A percentile compares a stretch with the other conserved stretches of the same genome.
phyloP scores from a whole-genome alignment of 2,329 filamentous ascomycete species.

The Escovopsis weberi region DNA sequence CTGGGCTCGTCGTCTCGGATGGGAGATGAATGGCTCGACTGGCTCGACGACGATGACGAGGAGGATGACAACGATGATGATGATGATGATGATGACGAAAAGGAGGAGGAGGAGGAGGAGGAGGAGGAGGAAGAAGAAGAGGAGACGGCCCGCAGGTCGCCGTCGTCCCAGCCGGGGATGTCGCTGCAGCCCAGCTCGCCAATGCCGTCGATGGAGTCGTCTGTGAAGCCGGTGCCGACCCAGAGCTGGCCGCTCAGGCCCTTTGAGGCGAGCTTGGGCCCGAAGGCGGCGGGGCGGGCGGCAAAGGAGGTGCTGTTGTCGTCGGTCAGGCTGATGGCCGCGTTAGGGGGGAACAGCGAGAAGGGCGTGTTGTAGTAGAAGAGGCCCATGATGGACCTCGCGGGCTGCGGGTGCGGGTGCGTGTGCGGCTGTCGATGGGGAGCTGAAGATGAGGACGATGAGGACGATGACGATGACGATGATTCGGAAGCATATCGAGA shows the following conservation, averaged over 20 bases:
- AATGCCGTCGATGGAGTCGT: constrained; percentile 56
- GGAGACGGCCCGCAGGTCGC: constrained; percentile 30
- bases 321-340: constrained; percentile 89
- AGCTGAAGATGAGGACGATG: too few relatives aligned
- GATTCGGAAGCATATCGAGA: constrained; percentile 10
- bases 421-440: too few relatives aligned
- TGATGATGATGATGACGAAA: too few relatives aligned
- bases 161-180: constrained; percentile 72
- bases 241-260: constrained; percentile 83
- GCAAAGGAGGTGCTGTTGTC: constrained; percentile 97
- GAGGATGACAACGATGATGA: too few relatives aligned
- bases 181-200: constrained; percentile 93
- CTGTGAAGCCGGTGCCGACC: constrained; percentile 84
- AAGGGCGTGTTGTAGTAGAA: constrained; percentile 64
- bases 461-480: too few relatives aligned
- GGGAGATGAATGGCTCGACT: neutral
- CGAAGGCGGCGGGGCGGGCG: constrained; percentile 85
- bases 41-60: neutral
- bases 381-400: constrained; percentile 25
- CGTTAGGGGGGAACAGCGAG: constrained; percentile 86
- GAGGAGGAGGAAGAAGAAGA: constrained; percentile 23
- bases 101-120: constrained; percentile 7
- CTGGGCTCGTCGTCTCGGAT: neutral
- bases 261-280: constrained; percentile 56
- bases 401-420: constrained; percentile 4